A percentile compares a stretch with the other conserved stretches of the same genome.
phyloP scores from a whole-genome alignment of 2,329 filamentous ascomycete genomes.

The Arthrinium puccinioides region DNA sequence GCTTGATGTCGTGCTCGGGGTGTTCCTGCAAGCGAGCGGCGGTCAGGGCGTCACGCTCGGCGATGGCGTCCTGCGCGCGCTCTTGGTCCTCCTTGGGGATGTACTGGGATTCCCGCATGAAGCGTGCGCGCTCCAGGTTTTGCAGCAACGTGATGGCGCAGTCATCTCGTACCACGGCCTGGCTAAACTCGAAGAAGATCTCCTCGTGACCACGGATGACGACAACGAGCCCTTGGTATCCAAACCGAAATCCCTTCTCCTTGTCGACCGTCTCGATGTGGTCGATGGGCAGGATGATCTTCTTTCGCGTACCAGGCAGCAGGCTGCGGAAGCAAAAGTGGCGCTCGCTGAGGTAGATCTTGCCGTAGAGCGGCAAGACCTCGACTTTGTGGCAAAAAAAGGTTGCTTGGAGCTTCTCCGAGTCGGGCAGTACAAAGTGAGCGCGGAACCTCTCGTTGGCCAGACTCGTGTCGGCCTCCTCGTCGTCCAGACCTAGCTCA shows the following conservation, averaged over 20 bases:
- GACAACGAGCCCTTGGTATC: constrained; percentile 85
- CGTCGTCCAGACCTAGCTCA: constrained; percentile 43
- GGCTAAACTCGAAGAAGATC: constrained; percentile 88
- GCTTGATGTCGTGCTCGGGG: constrained; percentile 40
- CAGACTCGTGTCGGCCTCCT: constrained; percentile 53
- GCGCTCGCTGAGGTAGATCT: constrained; percentile 85
- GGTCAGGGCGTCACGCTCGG: constrained; percentile 74
- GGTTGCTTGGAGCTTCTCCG: constrained; percentile 77
- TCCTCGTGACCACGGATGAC: constrained; percentile 92
- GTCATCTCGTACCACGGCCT: constrained; percentile 74
- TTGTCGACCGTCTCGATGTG: constrained; percentile 92
- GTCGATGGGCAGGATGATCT: constrained; percentile 81
- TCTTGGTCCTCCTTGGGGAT: constrained; percentile 62
- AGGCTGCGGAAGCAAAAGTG: constrained; percentile 91
- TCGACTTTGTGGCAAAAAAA: constrained; percentile 92
- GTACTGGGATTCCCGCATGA: constrained; percentile 61
- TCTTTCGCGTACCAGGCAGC: constrained; percentile 81
- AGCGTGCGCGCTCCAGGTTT: constrained; percentile 64
- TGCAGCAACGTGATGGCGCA: constrained; percentile 77
- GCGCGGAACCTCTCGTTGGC: constrained; percentile 77
- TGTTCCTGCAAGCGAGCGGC: constrained; percentile 57
- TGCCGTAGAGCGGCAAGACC: constrained; percentile 87
- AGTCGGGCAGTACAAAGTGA: constrained; percentile 82
- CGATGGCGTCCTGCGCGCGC: constrained; percentile 66
- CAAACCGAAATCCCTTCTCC: constrained; percentile 89